Evolutionary conservation across 352 stramenopile species (phyloP).

Genomic region (Phytophthora cajani): DNA sequence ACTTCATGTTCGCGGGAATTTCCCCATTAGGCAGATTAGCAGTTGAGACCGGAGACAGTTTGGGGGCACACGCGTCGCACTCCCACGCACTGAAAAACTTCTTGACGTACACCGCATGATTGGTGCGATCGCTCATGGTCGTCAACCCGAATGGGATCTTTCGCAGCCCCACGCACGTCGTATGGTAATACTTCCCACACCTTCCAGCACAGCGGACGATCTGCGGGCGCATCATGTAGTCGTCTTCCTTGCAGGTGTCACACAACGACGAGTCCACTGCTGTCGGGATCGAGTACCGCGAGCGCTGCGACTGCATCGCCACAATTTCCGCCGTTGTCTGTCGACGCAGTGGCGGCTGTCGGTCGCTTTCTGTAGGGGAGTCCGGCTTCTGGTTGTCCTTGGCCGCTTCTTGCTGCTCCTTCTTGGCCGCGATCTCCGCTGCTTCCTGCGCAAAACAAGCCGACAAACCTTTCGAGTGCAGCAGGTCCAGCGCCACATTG

Average conservation of each 20-base stretch:
- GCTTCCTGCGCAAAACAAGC: slow-evolving; percentile 54
- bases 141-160: slow-evolving; percentile 86
- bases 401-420: slow-evolving; percentile 18
- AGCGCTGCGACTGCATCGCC: slow-evolving; percentile 72
- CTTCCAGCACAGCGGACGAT: slow-evolving; percentile 61
- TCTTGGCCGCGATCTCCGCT: slow-evolving; percentile 25
- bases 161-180: slow-evolving; percentile 73
- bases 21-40: slow-evolving; percentile 14
- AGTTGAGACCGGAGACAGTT: slow-evolving; percentile 5
- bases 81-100: slow-evolving; percentile 87
- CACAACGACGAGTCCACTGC: slow-evolving; percentile 46
- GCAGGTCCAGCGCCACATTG: slow-evolving; percentile 75
- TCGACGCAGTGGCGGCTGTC: slow-evolving; percentile 33
- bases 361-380: slow-evolving; percentile 17
- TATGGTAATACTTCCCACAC: slow-evolving; percentile 74
- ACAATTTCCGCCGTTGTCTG: slow-evolving; percentile 80
- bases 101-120: slow-evolving; percentile 80
- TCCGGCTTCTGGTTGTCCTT: slow-evolving; percentile 27
- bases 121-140: slow-evolving; percentile 83
- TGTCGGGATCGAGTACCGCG: slow-evolving; percentile 52
- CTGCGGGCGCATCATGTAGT: slow-evolving; percentile 86
- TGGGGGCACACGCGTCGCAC: slow-evolving; percentile 60
- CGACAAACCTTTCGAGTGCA: slow-evolving; percentile 71
- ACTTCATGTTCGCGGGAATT: slow-evolving; percentile 53
- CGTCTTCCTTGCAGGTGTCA: slow-evolving; percentile 72